Conservation (phyloP, 306 rosid genomes). For the Prunus fruticosa region DNA sequence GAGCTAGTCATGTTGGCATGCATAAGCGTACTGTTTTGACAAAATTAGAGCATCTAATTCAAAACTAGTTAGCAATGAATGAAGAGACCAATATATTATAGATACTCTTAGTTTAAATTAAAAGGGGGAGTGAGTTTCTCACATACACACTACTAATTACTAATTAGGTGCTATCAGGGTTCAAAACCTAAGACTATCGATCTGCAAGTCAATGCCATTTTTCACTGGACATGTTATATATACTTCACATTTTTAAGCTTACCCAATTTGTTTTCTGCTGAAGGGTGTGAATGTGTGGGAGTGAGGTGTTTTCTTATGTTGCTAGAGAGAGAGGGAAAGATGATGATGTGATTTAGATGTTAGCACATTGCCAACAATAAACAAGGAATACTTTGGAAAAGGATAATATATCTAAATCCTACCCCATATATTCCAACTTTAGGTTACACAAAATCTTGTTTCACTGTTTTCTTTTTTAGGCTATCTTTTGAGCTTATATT, state of each 20-base stretch:
- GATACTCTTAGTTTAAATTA: too few species aligned
- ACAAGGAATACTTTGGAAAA: constrained; percentile 31
- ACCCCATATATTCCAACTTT: constrained; percentile 51
- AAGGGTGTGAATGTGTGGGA: neutral
- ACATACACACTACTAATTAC: neutral
- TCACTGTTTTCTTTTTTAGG: constrained; percentile 31
- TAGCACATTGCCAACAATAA: constrained; percentile 7
- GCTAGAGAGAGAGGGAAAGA: neutral
- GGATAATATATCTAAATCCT: constrained; percentile 24
- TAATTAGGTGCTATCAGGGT: too few species aligned
- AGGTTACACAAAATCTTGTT: constrained; percentile 45
- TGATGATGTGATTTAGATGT: neutral
- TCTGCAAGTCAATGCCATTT: too few species aligned
- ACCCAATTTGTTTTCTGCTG: neutral
- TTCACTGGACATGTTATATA: neutral
- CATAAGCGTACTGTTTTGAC: too few species aligned
- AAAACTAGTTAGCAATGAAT: too few species aligned
- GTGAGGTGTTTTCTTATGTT: neutral
- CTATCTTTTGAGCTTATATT: constrained; percentile 34
- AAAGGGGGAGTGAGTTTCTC: too few species aligned
- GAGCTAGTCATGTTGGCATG: too few species aligned
- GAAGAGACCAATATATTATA: neutral
- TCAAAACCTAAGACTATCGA: too few species aligned
- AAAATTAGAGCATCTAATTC: neutral
- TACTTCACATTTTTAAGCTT: neutral